Base-by-base conservation (phyloP, 2,329 filamentous ascomycete genomes). In the Plenodomus biglobosus region DNA sequence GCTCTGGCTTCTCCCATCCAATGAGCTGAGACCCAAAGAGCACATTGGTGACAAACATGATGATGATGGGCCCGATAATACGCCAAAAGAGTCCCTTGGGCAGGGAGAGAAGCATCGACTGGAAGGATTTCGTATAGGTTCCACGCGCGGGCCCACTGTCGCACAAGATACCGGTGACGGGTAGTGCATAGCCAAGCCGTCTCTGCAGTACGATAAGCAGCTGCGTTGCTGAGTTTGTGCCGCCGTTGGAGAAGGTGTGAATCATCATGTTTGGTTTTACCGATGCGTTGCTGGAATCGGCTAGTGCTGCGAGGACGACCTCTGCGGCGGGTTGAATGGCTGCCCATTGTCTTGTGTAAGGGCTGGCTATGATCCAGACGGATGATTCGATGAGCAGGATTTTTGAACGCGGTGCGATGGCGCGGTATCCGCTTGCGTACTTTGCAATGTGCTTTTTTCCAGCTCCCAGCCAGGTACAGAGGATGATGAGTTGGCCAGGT, bases 401-500 rank as follows among this genome's bases (percentile, higher is more conserved):
- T 2, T 37, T 42, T 6, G 59, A 34, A 13, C 15, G 10, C 1
- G 59, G 59, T 13, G 42, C 45, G 16, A 58, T 30, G 3, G 18
- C 35, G 1, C 8, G 44, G 50, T 62, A 55, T 13, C 34, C 15
- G 0, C 16, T 19, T 4, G 46, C 41, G 44, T 62, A 62, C 42
- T 64, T 64, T 3, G 48, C 44, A 4, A 64, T 60, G 22, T 62
- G 48, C 13, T 57, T 56, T 15, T 35, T 20, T 2, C n/a, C 44
- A 0, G 56, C 60, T 3, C 54, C 60, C 19, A 60, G 43, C 60
- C 56, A 63, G 16, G 55, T 56, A 10, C 42, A 51, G 6, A 62
- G 40, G 17, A 63, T 40, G 8, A 63, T 24, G 8, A 63, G 55
- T 22, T 55, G 15, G 36, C 53, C 47, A 4, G 34, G 2, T 10